Conservation (phyloP, 768 basidiomycete genomes). For the Tremella mesenterica region DNA sequence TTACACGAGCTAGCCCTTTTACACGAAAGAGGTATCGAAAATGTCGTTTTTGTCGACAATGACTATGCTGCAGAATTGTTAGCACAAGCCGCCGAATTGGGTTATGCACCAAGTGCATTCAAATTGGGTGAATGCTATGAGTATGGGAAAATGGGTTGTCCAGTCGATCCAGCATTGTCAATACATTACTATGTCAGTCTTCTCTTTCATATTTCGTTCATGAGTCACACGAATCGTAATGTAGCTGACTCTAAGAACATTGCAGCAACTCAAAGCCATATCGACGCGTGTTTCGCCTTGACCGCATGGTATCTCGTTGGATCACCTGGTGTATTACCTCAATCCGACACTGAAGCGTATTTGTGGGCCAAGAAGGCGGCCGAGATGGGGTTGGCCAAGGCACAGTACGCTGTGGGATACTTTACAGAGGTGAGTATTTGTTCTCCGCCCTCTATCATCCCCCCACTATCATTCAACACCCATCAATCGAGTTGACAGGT, state of each 20-base stretch:
- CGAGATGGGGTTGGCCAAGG: slow-evolving; percentile 81
- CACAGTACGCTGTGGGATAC: slow-evolving; percentile 96
- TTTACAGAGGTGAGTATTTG: slow-evolving; percentile 64
- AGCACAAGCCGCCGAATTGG: slow-evolving; percentile 89
- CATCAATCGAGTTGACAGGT: too few relatives aligned
- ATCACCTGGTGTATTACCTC: slow-evolving; percentile 91
- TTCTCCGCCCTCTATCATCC: too few relatives aligned
- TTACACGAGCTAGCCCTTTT: slow-evolving; percentile 86
- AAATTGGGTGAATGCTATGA: slow-evolving; percentile 97
- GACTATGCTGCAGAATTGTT: slow-evolving; percentile 91
- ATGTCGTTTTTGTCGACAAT: slow-evolving; percentile 91
- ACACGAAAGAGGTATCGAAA: slow-evolving; percentile 95
- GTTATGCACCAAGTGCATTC: slow-evolving; percentile 92
- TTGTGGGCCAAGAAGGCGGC: slow-evolving; percentile 96
- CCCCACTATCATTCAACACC: too few relatives aligned
- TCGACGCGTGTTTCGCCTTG: slow-evolving; percentile 93
- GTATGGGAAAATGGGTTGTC: slow-evolving; percentile 97
- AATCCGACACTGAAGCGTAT: slow-evolving; percentile 96
- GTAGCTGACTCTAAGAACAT: slow-evolving; percentile 63
- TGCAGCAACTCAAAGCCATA: slow-evolving; percentile 92
- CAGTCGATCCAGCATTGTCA: slow-evolving; percentile 89
- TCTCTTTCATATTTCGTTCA: background rate
- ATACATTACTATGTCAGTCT: slow-evolving; percentile 91
- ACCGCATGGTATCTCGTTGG: slow-evolving; percentile 99
- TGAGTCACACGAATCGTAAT: background rate